Base-by-base conservation (phyloP, 164 flowering plant genomes). In the Vitis rotundifolia region DNA sequence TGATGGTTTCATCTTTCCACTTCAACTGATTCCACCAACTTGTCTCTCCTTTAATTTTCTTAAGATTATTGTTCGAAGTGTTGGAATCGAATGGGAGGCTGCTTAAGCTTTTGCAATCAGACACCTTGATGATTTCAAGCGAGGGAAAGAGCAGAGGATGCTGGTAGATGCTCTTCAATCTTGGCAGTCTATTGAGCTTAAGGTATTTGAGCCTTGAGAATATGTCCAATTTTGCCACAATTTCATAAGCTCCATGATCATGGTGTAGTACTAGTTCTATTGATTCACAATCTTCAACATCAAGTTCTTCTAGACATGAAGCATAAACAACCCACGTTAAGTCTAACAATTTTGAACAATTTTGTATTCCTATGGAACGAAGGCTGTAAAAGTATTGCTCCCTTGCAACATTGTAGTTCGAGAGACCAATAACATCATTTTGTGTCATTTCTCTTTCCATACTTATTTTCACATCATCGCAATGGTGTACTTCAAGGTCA, bases 251-350 rank as follows among this genome's bases (percentile, higher is more conserved):
- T 22, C 26, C 26, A 22, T 22, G 26, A 22, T 22, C 26, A 22
- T 22, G 2, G 1, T 59, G 0, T 12, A 64, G 60, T 5, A 68
- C 28, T 54, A 47, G 67, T 49, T 52, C 31, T 49, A 73, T 44
- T 14, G 44, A 37, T 37, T 49, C 11, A 1, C 9, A 1, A 26
- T 67, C 55, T 1, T 5, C 8, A 5, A 73, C 29, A 5, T 1
- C 0, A 12, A 72, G 19, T 51, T 0, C 0, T 13, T 60, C 59
- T 0, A 72, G 28, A 11, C 67, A 67, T 53, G 71, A 67, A 62
- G 76, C 62, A 22, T 44, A 22, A 28, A 31, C 3, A 16, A 72
- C 64, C 59, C 59, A 66, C 0, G 75, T 59, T 54, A 72, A 29
- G 2, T 72, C 53, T 9, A 37, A 37, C 44, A 37, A 37, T 1